These are phyloP conservation scores for Biancaea sappan DNA, from an alignment of 306 rosid genomes.

Conservation along the genomic window DNA sequence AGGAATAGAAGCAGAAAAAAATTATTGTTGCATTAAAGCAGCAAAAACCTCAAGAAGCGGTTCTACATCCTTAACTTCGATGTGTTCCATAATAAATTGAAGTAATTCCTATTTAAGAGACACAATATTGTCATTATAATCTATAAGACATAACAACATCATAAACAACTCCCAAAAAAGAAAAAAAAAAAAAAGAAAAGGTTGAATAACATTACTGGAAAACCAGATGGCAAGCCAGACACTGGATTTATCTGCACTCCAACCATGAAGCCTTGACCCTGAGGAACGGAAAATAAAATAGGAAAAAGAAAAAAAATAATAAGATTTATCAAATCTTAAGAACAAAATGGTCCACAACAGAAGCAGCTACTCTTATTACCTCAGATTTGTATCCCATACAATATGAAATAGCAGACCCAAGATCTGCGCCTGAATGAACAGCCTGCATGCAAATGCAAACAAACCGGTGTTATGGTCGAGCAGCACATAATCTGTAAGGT, in stretches of 20 bases:
- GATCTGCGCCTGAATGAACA: constrained; percentile 99
- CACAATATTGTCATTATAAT: constrained; percentile 19
- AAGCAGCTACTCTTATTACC: constrained; percentile 53
- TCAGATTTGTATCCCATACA: constrained; percentile 87
- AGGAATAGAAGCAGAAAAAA: constrained; percentile 10
- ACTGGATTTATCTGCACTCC: constrained; percentile 93
- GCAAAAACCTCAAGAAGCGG: constrained; percentile 79
- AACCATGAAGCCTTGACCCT: constrained; percentile 99
- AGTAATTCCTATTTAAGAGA: constrained; percentile 63
- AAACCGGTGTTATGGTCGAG: constrained; percentile 23
- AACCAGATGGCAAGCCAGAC: constrained; percentile 88
- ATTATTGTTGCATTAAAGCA: constrained; percentile 24
- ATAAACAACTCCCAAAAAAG: constrained; percentile 30
- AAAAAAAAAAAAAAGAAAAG: no score
- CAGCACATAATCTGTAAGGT: constrained; percentile 23
- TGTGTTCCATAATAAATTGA: constrained; percentile 67
- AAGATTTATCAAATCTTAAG: constrained; percentile 34
- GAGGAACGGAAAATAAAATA: constrained; percentile 37
- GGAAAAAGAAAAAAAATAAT: constrained; percentile 16
- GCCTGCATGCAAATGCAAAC: constrained; percentile 60
- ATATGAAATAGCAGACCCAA: constrained; percentile 83
- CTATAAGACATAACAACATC: constrained; percentile 29
- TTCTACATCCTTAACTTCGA: constrained; percentile 80
- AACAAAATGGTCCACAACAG: constrained; percentile 23
- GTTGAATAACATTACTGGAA: constrained; percentile 62